Evolutionary conservation across 139 green algal species (phyloP).

Genomic region (Chlamydomonas eustigma): DNA sequence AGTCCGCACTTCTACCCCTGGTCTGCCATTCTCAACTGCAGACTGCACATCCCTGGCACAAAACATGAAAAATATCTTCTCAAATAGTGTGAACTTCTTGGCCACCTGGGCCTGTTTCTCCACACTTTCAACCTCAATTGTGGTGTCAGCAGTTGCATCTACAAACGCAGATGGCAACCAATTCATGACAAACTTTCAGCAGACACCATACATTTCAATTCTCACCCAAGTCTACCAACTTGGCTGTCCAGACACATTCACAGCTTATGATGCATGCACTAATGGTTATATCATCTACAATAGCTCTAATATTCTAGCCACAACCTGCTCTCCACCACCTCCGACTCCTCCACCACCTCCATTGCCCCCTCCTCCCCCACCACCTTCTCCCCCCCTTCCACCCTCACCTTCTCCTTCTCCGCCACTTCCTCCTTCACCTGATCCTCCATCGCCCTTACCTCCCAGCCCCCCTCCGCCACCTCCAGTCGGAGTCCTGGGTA

Average conservation of each 20-base stretch:
- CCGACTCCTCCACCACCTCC: background rate
- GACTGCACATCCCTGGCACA: background rate
- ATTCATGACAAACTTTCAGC: background rate
- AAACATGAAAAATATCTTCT: background rate
- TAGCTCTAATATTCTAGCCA: background rate
- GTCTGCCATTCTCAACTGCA: background rate
- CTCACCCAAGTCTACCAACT: background rate
- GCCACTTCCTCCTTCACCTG: background rate
- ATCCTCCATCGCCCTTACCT: background rate
- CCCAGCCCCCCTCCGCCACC: background rate
- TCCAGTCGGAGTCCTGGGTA: background rate
- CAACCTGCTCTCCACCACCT: slow-evolving; percentile 1
- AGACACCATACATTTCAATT: background rate
- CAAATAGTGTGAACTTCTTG: background rate
- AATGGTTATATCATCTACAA: background rate
- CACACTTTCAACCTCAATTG: background rate
- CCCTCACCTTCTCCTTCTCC: background rate
- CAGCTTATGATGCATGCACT: background rate
- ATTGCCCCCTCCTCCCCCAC: background rate
- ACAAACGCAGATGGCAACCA: background rate
- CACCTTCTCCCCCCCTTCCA: background rate
- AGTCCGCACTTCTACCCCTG: background rate
- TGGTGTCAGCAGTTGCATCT: background rate
- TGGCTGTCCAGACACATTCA: background rate
- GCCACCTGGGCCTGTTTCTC: background rate